Evolutionary conservation across 129 eudicot genomes (phyloP).

Genomic region (carrot (Daucus carota)): DH1_v3.0 NC_030385.2:44463001-44463500

Average conservation of each 20-base stretch:
- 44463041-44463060: constrained; percentile 22
- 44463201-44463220: constrained; percentile 36
- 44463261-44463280: constrained; percentile 25
- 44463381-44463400: constrained; percentile 41
- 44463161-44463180: constrained; percentile 51
- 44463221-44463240: constrained; percentile 43
- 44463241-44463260: constrained; percentile 36
- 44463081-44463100: constrained; percentile 30
- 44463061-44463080: constrained; percentile 40
- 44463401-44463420: constrained; percentile 44
- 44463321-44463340: constrained; percentile 49
- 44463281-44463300: constrained; percentile 28
- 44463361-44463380: constrained; percentile 33
- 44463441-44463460: constrained; percentile 30
- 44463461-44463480: constrained; percentile 42
- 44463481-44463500: constrained; percentile 48
- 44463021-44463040: constrained; percentile 27
- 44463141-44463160: constrained; percentile 29
- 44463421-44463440: constrained; percentile 45
- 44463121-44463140: constrained; percentile 41
- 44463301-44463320: constrained; percentile 38
- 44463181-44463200: constrained; percentile 35
- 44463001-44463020: constrained; percentile 41
- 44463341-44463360: constrained; percentile 33
- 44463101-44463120: constrained; percentile 45